phyloP scores from a whole-genome alignment of 768 basidiomycete species.

The Phanerochaete carnosa region DNA sequence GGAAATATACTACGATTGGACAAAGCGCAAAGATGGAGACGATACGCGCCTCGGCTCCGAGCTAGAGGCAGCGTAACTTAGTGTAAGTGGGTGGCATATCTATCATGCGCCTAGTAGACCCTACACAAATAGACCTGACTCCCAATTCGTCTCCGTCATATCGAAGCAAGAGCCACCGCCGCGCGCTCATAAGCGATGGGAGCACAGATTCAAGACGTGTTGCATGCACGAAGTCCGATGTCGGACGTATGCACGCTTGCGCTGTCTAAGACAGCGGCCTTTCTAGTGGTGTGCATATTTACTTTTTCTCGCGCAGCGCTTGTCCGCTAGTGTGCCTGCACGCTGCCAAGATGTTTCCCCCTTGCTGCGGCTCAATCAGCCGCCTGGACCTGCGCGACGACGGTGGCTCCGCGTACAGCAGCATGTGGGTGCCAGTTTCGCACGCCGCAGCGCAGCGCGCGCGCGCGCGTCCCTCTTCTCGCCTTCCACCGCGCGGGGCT shows the following conservation, averaged over 20 bases:
- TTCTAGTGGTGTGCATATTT: too few species aligned
- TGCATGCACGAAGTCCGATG: background rate
- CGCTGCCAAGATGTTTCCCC: background rate
- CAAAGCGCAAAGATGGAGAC: conserved; percentile 17
- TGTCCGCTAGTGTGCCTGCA: too few species aligned
- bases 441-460: background rate
- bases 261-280: background rate
- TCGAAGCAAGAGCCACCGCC: too few species aligned
- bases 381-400: too few species aligned
- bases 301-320: background rate
- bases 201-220: background rate
- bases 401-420: too few species aligned
- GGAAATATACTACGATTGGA: conserved; percentile 24
- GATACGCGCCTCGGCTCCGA: conserved; percentile 3
- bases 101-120: too few species aligned
- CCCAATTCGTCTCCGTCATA: too few species aligned
- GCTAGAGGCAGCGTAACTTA: conserved; percentile 13
- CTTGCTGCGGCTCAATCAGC: background rate
- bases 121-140: too few species aligned
- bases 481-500: background rate
- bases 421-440: too few species aligned
- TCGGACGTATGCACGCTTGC: background rate
- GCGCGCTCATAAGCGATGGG: background rate
- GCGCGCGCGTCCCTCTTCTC: background rate
- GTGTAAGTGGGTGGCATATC: too few species aligned